These are phyloP conservation scores for Phytophthora ramorum DNA, from an alignment of 352 stramenopile species.

Conservation along the genomic window DNA sequence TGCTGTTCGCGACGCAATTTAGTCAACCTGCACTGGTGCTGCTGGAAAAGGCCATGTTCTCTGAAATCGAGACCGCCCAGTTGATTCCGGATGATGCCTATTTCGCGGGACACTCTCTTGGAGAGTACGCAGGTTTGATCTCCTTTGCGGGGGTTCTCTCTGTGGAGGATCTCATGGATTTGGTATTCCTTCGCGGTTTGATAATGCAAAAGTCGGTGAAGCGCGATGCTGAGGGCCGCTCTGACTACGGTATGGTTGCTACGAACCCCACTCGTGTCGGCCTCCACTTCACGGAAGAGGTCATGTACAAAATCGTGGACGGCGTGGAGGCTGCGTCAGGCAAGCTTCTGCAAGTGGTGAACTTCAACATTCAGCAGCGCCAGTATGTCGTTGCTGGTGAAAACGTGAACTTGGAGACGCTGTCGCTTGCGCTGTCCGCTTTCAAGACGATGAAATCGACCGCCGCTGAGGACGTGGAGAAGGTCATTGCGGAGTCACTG, in stretches of 20 bases:
- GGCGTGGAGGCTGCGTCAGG: constrained; percentile 60
- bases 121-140: constrained; percentile 86
- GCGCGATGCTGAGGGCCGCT: constrained; percentile 64
- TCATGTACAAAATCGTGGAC: constrained; percentile 76
- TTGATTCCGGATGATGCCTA: constrained; percentile 75
- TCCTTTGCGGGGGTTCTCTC: constrained; percentile 78
- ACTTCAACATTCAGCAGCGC: constrained; percentile 86
- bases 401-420: constrained; percentile 81
- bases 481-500: constrained; percentile 65
- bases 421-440: constrained; percentile 68
- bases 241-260: constrained; percentile 90
- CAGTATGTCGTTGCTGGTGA: constrained; percentile 90
- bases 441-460: constrained; percentile 60
- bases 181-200: constrained; percentile 84
- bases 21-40: constrained; percentile 84
- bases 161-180: constrained; percentile 77
- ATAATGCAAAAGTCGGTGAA: constrained; percentile 72
- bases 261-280: constrained; percentile 83
- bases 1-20: constrained; percentile 90
- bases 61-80: constrained; percentile 75
- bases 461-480: constrained; percentile 46
- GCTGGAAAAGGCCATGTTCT: constrained; percentile 88
- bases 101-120: constrained; percentile 90
- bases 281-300: constrained; percentile 69
- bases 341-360: constrained; percentile 89